These are phyloP conservation scores for Thalassiosira livingstoniorum DNA, from an alignment of 352 stramenopile species.

Conservation along the genomic window DNA sequence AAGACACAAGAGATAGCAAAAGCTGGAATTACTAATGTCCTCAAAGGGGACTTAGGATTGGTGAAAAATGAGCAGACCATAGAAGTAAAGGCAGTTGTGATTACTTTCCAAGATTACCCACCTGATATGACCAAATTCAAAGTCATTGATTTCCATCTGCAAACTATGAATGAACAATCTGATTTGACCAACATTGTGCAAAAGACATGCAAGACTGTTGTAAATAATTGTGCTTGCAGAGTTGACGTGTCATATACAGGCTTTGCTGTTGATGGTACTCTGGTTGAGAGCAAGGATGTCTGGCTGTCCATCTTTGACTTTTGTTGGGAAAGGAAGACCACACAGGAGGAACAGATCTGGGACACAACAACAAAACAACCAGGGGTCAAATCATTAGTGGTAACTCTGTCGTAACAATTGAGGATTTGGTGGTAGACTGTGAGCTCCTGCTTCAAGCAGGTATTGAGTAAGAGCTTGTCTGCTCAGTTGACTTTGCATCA, in stretches of 20 bases:
- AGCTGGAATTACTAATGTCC: too few species aligned
- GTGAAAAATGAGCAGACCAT: too few species aligned
- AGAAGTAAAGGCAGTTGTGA: not conserved
- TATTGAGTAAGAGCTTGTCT: not conserved
- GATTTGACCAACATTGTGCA: too few species aligned
- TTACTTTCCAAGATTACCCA: not conserved
- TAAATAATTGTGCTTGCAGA: too few species aligned
- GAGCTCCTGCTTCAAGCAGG: not conserved
- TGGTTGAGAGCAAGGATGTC: not conserved
- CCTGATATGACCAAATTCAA: not conserved
- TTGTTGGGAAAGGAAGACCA: constrained; percentile 11
- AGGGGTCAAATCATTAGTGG: not conserved
- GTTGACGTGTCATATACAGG: not conserved
- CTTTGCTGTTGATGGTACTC: not conserved
- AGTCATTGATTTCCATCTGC: not conserved
- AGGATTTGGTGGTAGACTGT: not conserved
- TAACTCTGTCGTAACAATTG: not conserved
- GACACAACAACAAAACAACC: not conserved
- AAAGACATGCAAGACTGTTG: too few species aligned
- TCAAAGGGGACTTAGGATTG: too few species aligned
- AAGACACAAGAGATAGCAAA: too few species aligned
- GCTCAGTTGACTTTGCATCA: not conserved
- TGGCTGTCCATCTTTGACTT: constrained; percentile 13
- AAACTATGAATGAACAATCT: not conserved
- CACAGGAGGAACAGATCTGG: not conserved